These are phyloP conservation scores for Cystofilobasidium capitatum DNA, from an alignment of 768 basidiomycete genomes.

Conservation along the genomic window DNA sequence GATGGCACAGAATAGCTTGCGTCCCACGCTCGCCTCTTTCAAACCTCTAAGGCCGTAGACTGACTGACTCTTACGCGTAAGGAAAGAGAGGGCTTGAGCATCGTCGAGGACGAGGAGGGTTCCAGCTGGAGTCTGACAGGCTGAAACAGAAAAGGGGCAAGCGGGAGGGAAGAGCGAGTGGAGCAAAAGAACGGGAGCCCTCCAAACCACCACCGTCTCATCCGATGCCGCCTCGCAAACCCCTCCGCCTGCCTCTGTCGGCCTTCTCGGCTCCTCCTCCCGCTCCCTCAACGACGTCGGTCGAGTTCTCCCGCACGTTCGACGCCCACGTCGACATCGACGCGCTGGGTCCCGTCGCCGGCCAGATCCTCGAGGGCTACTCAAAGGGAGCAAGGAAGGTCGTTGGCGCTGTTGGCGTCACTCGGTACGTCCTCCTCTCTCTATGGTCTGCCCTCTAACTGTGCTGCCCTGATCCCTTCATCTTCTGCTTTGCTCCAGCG, in stretches of 20 bases:
- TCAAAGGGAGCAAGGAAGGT: background rate
- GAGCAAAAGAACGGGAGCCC: background rate
- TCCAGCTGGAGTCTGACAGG: no score
- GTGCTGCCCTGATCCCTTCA: background rate
- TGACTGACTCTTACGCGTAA: no score
- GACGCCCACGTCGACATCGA: conserved; percentile 6
- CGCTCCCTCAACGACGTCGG: background rate
- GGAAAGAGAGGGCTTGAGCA: no score
- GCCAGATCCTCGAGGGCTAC: background rate
- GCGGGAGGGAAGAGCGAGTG: background rate
- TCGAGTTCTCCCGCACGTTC: background rate
- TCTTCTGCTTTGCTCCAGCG: background rate
- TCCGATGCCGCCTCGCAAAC: conserved; percentile 6
- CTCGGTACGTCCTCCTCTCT: background rate
- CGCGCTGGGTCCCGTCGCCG: background rate
- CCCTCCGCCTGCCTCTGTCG: background rate
- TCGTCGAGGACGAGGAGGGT: no score
- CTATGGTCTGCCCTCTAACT: background rate
- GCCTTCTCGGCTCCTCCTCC: background rate
- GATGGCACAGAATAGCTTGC: no score
- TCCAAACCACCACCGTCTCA: background rate
- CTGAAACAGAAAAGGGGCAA: background rate
- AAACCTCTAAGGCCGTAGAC: no score
- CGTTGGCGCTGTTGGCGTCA: background rate
- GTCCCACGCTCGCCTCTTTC: no score